A percentile compares a stretch with the other conserved stretches of the same genome.
Evolutionary conservation across 2,329 filamentous ascomycete species (phyloP).

Genomic region (Penicillium occitanis): DNA sequence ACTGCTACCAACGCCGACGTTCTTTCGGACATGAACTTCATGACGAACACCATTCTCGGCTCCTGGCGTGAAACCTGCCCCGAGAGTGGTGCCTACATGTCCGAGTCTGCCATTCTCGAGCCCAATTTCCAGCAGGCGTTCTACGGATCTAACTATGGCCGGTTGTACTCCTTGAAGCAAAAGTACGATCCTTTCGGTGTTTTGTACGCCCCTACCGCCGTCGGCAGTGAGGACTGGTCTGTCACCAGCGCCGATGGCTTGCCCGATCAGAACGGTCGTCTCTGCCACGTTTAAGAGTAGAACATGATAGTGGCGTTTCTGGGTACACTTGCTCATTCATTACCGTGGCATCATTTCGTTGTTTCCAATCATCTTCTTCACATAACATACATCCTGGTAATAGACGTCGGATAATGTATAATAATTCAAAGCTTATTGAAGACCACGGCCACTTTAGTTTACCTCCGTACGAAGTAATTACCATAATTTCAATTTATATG

Average conservation of each 20-base stretch:
- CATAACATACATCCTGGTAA: neutral
- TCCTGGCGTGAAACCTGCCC: slow-evolving; percentile 31
- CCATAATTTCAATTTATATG: neutral
- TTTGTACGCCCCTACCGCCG: slow-evolving; percentile 31
- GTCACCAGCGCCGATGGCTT: neutral
- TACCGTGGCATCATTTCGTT: neutral
- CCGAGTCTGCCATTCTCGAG: slow-evolving; percentile 45
- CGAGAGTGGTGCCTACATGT: slow-evolving; percentile 41
- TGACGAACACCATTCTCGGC: slow-evolving; percentile 25
- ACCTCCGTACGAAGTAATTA: neutral
- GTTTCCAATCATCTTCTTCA: neutral
- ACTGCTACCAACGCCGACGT: slow-evolving; percentile 41
- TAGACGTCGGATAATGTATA: neutral
- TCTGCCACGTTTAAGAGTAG: neutral
- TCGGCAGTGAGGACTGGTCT: slow-evolving; percentile 17
- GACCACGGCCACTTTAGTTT: neutral
- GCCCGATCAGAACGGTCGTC: slow-evolving; percentile 2
- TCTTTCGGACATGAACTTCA: slow-evolving; percentile 24
- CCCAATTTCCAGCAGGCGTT: slow-evolving; percentile 44
- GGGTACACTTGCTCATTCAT: neutral
- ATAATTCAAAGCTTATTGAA: neutral
- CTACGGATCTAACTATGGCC: slow-evolving; percentile 44
- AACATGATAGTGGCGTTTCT: neutral
- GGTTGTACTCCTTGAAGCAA: slow-evolving; percentile 40
- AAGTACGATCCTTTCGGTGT: slow-evolving; percentile 45